Base-by-base conservation (phyloP, 805 yeast species). In the Saccharomycopsis olivae region DNA sequence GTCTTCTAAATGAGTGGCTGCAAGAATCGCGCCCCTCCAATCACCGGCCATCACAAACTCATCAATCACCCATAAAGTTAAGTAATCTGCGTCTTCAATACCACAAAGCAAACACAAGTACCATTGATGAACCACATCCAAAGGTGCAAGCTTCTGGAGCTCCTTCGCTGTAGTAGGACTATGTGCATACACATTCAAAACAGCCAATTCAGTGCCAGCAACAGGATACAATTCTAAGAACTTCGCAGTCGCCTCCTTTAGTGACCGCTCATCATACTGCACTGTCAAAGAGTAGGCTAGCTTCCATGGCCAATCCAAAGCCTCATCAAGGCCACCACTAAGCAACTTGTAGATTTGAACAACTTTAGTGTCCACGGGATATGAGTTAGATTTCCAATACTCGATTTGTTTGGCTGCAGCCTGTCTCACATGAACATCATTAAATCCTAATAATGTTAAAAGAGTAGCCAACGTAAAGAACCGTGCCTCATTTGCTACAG, bases 381-480 rank as follows among this genome's bases (percentile, higher is more conserved):
- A 19, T n/a, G 31, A 23, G 4, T 60, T 59, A 3, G 64, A 61
- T 23, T 56, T 55, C 96, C 96, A 88, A 29, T 69, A 72, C 2
- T 62, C 58, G 18, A 89, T 57, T 57, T 87, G 96, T 25, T 57
- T 56, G 5, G 53, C 47, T 0, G 96, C 88, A 38, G 74, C 62
- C 1, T 51, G 51, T 36, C 65, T 64, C 3, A 81, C 78, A 1
- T 67, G 64, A 1, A 66, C 66, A 48, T 78, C 82, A 49, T 80
- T 78, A 0, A 92, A 77, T 25, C 84, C 94, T 5, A 81, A 55
- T 32, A 82, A 60, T 0, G 95, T 69, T 10, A 89, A 56, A 20
- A 85, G 52, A 0, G 73, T 74, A 0, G 95, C 75, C 15, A 89
- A 57, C 55, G 88, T 95, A 4, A 70, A 59, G 51, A 83, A 82